Evolutionary conservation across 2,329 filamentous ascomycete genomes (phyloP).

Genomic region (Aureobasidium sp.): DNA sequence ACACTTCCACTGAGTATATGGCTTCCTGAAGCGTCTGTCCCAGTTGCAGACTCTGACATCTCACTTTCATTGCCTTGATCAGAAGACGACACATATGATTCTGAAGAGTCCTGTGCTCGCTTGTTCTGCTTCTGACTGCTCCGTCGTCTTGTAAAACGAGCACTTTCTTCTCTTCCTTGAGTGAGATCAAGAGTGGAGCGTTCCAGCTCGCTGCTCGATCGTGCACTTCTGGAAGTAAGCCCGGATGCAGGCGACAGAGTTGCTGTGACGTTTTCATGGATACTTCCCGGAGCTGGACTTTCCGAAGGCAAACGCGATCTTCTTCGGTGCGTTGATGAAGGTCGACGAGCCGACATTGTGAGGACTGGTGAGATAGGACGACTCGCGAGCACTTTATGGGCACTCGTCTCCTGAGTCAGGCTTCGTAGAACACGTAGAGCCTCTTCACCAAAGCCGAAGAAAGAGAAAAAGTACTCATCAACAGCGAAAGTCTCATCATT

Average conservation of each 20-base stretch:
- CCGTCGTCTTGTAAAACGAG: background rate
- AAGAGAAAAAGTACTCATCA: conserved; percentile 98
- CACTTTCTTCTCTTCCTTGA: conserved; percentile 29
- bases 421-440: conserved; percentile 71
- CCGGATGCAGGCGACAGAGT: conserved; percentile 38
- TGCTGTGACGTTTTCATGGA: conserved; percentile 35
- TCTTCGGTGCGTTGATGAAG: conserved; percentile 6
- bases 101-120: conserved; percentile 53
- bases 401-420: conserved; percentile 57
- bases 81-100: conserved; percentile 54
- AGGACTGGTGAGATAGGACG: background rate
- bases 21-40: conserved; percentile 73
- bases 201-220: conserved; percentile 37
- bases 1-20: conserved; percentile 84
- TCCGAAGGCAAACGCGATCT: conserved; percentile 14
- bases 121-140: background rate
- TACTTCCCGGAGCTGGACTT: conserved; percentile 8
- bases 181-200: conserved; percentile 34
- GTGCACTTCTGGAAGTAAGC: conserved; percentile 31
- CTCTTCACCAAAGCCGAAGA: conserved; percentile 79
- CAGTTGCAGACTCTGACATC: conserved; percentile 53
- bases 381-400: conserved; percentile 15
- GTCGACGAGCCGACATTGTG: background rate
- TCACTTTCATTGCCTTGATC: conserved; percentile 22
- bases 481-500: conserved; percentile 92